Evolutionary conservation across 2,329 filamentous ascomycete genomes (phyloP).

Genomic region (Colletotrichum sp.): DNA sequence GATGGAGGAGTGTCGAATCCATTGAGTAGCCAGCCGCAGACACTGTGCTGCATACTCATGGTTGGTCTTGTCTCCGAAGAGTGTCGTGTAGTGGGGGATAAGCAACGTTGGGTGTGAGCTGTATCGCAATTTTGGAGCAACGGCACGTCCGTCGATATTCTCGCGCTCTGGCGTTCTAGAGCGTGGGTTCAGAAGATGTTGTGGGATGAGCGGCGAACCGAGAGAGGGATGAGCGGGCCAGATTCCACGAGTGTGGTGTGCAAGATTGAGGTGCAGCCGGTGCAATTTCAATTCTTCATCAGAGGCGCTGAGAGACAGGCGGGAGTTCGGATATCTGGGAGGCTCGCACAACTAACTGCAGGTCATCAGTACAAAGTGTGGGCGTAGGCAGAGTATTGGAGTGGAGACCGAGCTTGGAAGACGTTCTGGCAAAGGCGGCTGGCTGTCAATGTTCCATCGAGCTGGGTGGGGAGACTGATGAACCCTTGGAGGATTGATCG

Average conservation of each 20-base stretch:
- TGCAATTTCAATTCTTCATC: conserved; percentile 15
- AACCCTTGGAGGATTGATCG: conserved; percentile 20
- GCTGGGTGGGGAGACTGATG: conserved; percentile 5
- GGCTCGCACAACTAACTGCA: neutral
- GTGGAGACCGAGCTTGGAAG: neutral
- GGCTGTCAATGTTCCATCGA: conserved; percentile 9
- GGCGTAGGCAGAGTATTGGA: neutral
- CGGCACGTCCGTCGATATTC: neutral
- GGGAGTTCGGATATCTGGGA: neutral
- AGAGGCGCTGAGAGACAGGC: neutral
- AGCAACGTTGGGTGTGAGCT: neutral
- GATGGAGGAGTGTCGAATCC: neutral
- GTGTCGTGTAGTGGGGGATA: neutral
- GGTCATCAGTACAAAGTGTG: neutral
- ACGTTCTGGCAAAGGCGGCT: conserved; percentile 14
- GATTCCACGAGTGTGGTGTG: neutral
- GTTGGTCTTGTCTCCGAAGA: neutral
- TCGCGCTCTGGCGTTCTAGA: neutral
- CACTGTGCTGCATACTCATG: neutral
- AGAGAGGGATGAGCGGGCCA: neutral
- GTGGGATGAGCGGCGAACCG: neutral
- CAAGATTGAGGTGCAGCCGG: conserved; percentile 8
- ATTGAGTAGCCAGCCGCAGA: neutral
- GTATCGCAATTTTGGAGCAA: neutral
- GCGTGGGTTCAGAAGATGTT: neutral